Evolutionary conservation across 352 stramenopile species (phyloP), one percentile per base, ranked within the genome.

Genomic region (Pythium dissimile): DNA sequence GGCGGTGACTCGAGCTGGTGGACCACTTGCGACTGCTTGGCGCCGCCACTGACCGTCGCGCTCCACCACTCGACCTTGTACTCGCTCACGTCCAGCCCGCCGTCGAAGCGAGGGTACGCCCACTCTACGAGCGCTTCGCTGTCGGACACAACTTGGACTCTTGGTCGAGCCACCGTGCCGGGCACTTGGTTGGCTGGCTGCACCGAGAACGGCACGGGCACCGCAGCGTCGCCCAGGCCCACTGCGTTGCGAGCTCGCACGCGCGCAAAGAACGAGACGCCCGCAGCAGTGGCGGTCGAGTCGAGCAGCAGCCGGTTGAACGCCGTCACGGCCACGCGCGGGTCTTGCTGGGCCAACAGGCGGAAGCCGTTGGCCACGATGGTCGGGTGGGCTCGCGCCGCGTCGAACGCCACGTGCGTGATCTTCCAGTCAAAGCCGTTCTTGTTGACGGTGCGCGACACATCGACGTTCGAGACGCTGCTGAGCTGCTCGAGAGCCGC

Each of bases 341-440:
- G 77, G 3, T 62, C 67, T 12, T 85, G 66, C 15, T 66, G 62
- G 3, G 84, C 84, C 10, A 65, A 43, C 3, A 94, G 58, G 2
- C 70, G 57, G 38, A 71, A 68, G 6, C 77, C 77, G 28, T 94
- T 94, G 1, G 73, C 67, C 20, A 54, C 58, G 5, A 90, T 42
- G 4, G 42, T 43, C 5, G 71, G 71, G 26, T 21, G 26, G 4
- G 39, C 10, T 0, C 26, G 45, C 15, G 43, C 31, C 12, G 48
- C 48, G 44, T 66, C n/a, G 57, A 97, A 98, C 10, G 91, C 84
- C 0, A 88, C 63, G 64, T 97, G 97, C 5, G 94, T 98, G 18
- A 98, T 66, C 24, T 88, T 76, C 95, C 95, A 98, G 45, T 92
- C 78, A 61, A 77, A 97, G 47, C 94, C 89, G 64, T 97, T 63